Base-by-base conservation (phyloP, 305 asterid species). In the Solanum hybrid region DNA sequence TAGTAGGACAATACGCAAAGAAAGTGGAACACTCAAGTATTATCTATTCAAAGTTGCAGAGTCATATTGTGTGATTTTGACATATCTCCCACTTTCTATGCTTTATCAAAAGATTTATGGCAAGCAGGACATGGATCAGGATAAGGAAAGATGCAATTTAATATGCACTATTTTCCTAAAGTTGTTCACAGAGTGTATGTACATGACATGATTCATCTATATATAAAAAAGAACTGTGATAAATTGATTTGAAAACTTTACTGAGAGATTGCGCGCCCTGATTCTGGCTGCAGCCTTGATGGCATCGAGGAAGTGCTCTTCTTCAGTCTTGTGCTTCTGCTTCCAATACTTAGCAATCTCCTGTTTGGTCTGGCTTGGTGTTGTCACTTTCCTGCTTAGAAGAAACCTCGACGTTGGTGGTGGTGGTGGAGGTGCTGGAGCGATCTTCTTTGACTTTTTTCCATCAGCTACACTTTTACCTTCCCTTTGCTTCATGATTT, bases 231-330 rank as follows among this genome's bases (percentile, higher is more conserved):
- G 2, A 69, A 69, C 14, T 0, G 76, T 69, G 29, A 34, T 77
- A 34, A 78, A 73, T 32, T 45, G 64, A 35, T 31, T 1, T 10
- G 45, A 77, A 3, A 66, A 51, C 78, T 91, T 87, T 88, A 95
- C 96, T 37, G 93, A 91, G 89, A 94, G 92, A 86, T 86, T 92
- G 35, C 88, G 93, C 3, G 95, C 91, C 79, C 93, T 84, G 87
- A 91, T 87, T 86, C 93, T 92, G 90, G 96, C 98, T 8, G 94
- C 96, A 85, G 96, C 95, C 87, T 92, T 93, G 13, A 94, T 89
- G 35, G 96, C 96, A 86, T 93, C 92, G 24, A 88, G 90, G 45
- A 94, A 93, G 75, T 94, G 95, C 29, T 94, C 96, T 89, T 95
- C 96, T 91, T 94, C 98, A 17, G 81, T 90, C 91, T 86, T 72